Base-by-base conservation (phyloP, 257 asterid genomes). In the Misopates orontium region DNA sequence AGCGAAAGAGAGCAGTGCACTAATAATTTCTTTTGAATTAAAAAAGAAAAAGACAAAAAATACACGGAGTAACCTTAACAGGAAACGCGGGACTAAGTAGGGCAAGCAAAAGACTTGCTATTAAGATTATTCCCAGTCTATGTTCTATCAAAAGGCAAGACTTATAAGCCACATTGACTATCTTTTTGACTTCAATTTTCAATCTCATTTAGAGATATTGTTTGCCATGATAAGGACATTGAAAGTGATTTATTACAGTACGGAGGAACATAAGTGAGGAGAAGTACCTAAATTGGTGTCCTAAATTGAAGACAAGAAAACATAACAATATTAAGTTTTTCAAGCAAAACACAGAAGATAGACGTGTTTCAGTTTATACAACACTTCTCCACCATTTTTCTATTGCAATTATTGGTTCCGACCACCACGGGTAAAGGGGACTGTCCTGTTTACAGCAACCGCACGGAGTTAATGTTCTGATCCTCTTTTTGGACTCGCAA, bases 201-300 rank as follows among this genome's bases (percentile, higher is more conserved):
- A 32, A 58, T 44, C 31, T 24, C 53, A 14, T 48, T n/a, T 4
- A 32, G 23, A 36, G 45, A 1, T 20, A 45, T 47, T 77, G 78
- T 77, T 47, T 62, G 71, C 67, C 60, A 16, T 64, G 48, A 71
- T 47, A 67, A 58, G 67, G 60, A 73, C 66, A 65, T 50, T 56
- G 78, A 57, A 60, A 62, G 57, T 48, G 71, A 62, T 49, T 28
- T 15, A 21, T 28, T 52, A 21, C 53, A 42, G 13, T 41, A 10
- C 12, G 15, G 75, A 36, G 73, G 68, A 70, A 68, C 77, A 77
- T n/a, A 62, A 44, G 49, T 11, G 68, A 21, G 1, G 8, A 32
- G n/a, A n/a, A 15, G 11, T 55, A 8, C 25, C 21, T 10, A 18
- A 58, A 58, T 18, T 41, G 57, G 77, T 45, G 6, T 25, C 71